These are phyloP conservation scores for Eragrostis nindensis DNA, from an alignment of 176 grass and related monocot species.

Conservation along the genomic window DNA sequence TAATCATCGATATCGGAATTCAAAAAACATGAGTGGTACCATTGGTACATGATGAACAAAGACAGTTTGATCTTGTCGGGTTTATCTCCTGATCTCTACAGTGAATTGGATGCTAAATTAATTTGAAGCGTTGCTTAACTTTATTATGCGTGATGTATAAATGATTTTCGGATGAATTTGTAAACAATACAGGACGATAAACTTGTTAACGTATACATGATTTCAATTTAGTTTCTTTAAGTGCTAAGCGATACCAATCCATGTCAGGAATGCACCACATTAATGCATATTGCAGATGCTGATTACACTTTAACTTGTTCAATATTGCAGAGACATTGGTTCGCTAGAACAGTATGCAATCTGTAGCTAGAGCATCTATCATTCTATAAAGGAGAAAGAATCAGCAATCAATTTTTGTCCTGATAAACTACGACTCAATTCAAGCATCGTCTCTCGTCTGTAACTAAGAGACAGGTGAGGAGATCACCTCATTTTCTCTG, in stretches of 20 bases:
- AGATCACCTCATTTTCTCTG: conserved; percentile 73
- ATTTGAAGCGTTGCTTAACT: neutral
- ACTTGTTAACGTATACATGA: neutral
- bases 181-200: neutral
- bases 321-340: conserved; percentile 9
- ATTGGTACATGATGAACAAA: neutral
- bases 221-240: conserved; percentile 8
- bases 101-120: neutral
- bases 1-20: neutral
- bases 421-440: neutral
- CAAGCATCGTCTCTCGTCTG: conserved; percentile 1
- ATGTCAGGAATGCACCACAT: neutral
- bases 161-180: neutral
- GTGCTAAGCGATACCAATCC: neutral
- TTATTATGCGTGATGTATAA: neutral
- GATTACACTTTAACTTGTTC: conserved; percentile 21
- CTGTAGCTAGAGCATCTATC: neutral
- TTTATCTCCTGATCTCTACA: too few relatives aligned
- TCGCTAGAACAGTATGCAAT: neutral
- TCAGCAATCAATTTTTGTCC: neutral
- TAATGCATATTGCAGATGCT: conserved; percentile 3
- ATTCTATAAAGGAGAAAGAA: neutral
- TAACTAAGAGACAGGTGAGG: conserved; percentile 1
- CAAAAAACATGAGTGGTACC: neutral
- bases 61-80: too few relatives aligned